phyloP scores from a whole-genome alignment of 2,329 filamentous ascomycete species.

The Dactylellina leptospora region DNA sequence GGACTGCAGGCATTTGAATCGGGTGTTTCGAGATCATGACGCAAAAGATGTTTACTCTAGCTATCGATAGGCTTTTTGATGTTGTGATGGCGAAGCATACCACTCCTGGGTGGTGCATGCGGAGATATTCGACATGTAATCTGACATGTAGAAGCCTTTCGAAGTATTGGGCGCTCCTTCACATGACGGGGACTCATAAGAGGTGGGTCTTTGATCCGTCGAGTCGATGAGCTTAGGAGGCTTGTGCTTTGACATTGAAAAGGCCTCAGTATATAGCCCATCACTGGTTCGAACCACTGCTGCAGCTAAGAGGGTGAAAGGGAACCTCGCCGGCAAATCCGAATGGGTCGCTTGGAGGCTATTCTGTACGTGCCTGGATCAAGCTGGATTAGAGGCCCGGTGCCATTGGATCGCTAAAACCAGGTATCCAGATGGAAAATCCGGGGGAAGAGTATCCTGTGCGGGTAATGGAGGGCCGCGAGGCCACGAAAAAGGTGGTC shows the following conservation, averaged over 20 bases:
- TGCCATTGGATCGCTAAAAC: conserved; percentile 49
- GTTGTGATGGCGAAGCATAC: too few relatives aligned
- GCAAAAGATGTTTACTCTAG: conserved; percentile 23
- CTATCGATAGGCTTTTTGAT: background rate
- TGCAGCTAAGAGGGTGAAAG: conserved; percentile 4
- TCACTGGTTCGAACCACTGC: background rate
- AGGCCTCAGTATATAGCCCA: background rate
- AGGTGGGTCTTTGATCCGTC: background rate
- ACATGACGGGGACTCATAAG: conserved; percentile 8
- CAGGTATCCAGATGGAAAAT: conserved; percentile 37
- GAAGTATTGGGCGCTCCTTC: background rate
- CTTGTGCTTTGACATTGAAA: conserved; percentile 13
- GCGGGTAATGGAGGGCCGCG: too few relatives aligned
- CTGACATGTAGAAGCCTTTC: too few relatives aligned
- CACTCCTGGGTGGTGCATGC: too few relatives aligned
- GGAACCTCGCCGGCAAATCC: conserved; percentile 30
- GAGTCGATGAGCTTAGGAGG: too few relatives aligned
- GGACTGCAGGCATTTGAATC: background rate
- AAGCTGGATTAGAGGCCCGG: background rate
- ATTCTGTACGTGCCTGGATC: conserved; percentile 35
- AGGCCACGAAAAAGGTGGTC: too few relatives aligned
- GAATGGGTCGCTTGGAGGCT: conserved; percentile 49
- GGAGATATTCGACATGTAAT: too few relatives aligned
- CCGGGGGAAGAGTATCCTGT: too few relatives aligned
- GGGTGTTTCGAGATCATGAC: conserved; percentile 25